Conservation (phyloP, 2,329 filamentous ascomycete genomes). For the Trichoderma pleuroti region DNA sequence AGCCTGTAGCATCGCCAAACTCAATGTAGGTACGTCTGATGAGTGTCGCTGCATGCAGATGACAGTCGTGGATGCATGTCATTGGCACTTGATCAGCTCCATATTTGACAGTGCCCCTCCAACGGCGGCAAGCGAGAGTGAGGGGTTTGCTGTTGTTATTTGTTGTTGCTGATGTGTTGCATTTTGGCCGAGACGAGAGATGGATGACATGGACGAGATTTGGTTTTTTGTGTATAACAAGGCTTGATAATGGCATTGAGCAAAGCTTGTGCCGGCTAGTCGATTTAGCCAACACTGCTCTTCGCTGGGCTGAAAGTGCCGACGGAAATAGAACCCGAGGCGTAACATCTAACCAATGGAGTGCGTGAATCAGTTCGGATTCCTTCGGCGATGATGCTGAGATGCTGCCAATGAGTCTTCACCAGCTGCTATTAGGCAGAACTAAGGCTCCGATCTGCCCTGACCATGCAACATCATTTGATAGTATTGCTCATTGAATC, state of each 20-base stretch:
- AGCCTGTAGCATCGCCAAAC: constrained; percentile 16
- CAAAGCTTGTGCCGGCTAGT: neutral
- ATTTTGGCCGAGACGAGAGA: neutral
- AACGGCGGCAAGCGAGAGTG: constrained; percentile 16
- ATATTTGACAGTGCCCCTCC: constrained; percentile 15
- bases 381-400: neutral
- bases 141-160: constrained; percentile 6
- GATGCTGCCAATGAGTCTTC: neutral
- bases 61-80: constrained; percentile 20
- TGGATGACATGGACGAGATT: neutral
- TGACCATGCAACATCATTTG: neutral
- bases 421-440: neutral
- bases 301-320: neutral
- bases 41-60: constrained; percentile 18
- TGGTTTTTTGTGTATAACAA: constrained; percentile 2
- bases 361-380: neutral
- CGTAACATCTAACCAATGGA: neutral
- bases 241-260: constrained; percentile 2
- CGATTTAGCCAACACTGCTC: neutral
- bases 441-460: neutral
- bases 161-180: neutral
- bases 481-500: neutral
- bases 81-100: constrained; percentile 18
- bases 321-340: neutral
- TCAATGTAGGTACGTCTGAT: constrained; percentile 14